Evolutionary conservation across 768 basidiomycete species (phyloP).

Genomic region (Suillus subalutaceus): DNA sequence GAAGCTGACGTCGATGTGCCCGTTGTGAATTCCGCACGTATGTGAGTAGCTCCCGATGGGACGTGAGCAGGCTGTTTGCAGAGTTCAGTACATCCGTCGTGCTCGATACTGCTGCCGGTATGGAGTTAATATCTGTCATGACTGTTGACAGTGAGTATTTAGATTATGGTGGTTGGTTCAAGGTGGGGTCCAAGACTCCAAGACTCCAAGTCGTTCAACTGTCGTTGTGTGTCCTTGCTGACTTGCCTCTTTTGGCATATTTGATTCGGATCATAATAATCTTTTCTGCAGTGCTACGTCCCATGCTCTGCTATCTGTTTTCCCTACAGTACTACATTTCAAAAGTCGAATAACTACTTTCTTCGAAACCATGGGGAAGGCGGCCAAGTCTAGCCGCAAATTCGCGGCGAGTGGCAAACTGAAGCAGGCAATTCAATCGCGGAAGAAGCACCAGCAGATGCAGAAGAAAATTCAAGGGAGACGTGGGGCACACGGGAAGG

Average conservation of each 20-base stretch:
- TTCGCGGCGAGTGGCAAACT: constrained; percentile 88
- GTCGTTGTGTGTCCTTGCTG: neutral
- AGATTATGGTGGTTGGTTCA: neutral
- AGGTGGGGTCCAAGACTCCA: neutral
- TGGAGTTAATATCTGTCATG: constrained; percentile 3
- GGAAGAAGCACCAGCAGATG: constrained; percentile 80
- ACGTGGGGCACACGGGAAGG: constrained; percentile 47
- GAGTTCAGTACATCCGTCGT: constrained; percentile 57
- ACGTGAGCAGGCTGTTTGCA: constrained; percentile 66
- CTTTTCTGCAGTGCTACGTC: neutral
- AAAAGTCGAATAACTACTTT: neutral
- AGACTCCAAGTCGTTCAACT: neutral
- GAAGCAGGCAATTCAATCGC: constrained; percentile 80
- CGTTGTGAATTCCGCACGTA: constrained; percentile 61
- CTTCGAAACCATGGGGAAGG: constrained; percentile 52
- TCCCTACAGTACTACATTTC: neutral
- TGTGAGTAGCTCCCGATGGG: constrained; percentile 60
- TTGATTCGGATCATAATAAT: neutral
- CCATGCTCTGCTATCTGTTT: neutral
- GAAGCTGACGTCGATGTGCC: constrained; percentile 57
- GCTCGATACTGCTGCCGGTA: constrained; percentile 17
- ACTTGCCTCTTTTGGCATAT: constrained; percentile 4
- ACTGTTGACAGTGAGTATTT: neutral
- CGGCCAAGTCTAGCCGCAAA: constrained; percentile 81
- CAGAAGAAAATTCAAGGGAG: constrained; percentile 71